Evolutionary conservation across 305 asterid species (phyloP).

Genomic region (Fraxinus ornus): DNA sequence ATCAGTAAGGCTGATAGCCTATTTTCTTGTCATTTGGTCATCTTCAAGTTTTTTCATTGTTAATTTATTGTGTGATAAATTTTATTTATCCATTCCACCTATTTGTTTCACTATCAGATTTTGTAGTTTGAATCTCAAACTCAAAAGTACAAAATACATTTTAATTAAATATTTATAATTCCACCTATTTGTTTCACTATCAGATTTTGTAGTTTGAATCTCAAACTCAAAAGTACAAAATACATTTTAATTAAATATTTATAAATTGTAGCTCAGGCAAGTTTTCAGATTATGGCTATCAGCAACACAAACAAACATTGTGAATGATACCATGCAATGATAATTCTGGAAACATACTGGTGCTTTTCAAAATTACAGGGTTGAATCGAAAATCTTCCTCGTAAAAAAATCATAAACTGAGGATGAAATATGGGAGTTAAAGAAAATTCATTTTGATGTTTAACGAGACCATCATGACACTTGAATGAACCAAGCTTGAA

Average conservation of each 20-base stretch:
- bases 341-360: background rate
- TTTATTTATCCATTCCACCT: background rate
- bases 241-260: background rate
- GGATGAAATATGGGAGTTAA: background rate
- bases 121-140: background rate
- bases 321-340: background rate
- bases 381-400: background rate
- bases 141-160: background rate
- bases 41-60: background rate
- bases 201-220: background rate
- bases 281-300: background rate
- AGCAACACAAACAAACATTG: background rate
- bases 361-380: background rate
- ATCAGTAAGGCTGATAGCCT: background rate
- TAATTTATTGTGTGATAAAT: background rate
- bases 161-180: background rate
- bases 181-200: background rate
- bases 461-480: background rate
- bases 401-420: background rate
- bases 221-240: background rate
- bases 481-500: background rate
- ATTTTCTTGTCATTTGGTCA: background rate
- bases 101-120: background rate
- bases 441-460: background rate
- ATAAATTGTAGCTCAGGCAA: background rate